Conservation (phyloP, 192 early-diverging fungal genomes). For the Gamsiella multidivaricata region DNA sequence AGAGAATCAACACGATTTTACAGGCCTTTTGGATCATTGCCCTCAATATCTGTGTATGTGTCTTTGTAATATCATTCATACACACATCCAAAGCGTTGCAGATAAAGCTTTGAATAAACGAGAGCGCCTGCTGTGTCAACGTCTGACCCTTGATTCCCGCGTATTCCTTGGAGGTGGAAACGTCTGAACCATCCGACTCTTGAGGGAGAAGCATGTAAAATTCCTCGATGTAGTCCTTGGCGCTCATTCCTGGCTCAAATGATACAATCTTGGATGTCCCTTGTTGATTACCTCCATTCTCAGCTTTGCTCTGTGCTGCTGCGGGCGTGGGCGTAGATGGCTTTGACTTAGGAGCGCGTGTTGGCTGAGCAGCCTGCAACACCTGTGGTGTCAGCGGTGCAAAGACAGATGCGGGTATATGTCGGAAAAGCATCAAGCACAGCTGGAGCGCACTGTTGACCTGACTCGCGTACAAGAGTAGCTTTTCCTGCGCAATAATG, state of each 20-base stretch:
- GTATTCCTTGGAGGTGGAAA: slow-evolving; percentile 43
- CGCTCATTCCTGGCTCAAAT: slow-evolving; percentile 53
- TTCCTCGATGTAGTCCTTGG: slow-evolving; percentile 60
- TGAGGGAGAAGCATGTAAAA: slow-evolving; percentile 54
- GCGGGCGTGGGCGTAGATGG: slow-evolving; percentile 31
- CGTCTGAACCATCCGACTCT: slow-evolving; percentile 8
- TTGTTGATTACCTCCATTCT: slow-evolving; percentile 8
- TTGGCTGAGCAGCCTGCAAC: slow-evolving; percentile 22
- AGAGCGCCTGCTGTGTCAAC: slow-evolving; percentile 36
- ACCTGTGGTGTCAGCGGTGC: slow-evolving; percentile 30
- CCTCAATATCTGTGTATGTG: slow-evolving; percentile 10
- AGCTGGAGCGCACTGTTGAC: slow-evolving; percentile 27
- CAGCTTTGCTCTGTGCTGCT: slow-evolving; percentile 4
- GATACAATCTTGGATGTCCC: slow-evolving; percentile 13
- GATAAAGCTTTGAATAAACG: slow-evolving; percentile 50
- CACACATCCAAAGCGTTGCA: slow-evolving; percentile 31
- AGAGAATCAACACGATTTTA: slow-evolving; percentile 37
- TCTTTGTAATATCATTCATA: slow-evolving; percentile 15
- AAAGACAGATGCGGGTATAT: slow-evolving; percentile 46
- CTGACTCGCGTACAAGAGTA: slow-evolving; percentile 26
- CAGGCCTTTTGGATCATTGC: slow-evolving; percentile 52
- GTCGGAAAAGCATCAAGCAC: slow-evolving; percentile 47
- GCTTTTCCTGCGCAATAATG: slow-evolving; percentile 20
- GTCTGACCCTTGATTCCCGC: slow-evolving; percentile 46
- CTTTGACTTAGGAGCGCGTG: slow-evolving; percentile 42